phyloP scores from a whole-genome alignment of 1,139 yeast species.

The Geotrichum reessii region DNA sequence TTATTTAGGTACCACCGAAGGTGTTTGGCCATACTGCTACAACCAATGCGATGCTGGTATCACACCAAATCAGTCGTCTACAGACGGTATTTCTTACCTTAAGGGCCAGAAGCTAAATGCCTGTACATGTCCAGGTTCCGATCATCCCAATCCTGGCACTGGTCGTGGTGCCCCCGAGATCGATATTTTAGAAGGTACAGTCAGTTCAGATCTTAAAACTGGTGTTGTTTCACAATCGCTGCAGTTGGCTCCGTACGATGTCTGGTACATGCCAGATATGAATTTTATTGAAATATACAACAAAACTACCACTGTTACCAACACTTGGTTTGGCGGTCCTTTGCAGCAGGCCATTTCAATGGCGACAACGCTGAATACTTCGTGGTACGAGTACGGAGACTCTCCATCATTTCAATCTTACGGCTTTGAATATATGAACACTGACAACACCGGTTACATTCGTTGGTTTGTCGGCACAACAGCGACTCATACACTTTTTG shows the following conservation, averaged over 20 bases:
- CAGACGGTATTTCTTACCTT: constrained; percentile 72
- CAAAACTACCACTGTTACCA: constrained; percentile 57
- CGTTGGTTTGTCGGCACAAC: constrained; percentile 75
- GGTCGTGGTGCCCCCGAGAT: constrained; percentile 93
- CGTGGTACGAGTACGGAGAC: constrained; percentile 61
- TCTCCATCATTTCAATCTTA: constrained; percentile 56
- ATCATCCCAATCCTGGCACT: constrained; percentile 70
- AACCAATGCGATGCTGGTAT: constrained; percentile 80
- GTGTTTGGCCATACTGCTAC: constrained; percentile 88
- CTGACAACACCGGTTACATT: constrained; percentile 59
- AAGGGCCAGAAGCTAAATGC: constrained; percentile 68
- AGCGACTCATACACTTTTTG: constrained; percentile 57
- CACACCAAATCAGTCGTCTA: constrained; percentile 75
- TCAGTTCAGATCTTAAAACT: constrained; percentile 36
- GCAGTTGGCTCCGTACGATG: constrained; percentile 80
- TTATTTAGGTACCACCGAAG: constrained; percentile 69
- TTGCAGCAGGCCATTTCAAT: constrained; percentile 81
- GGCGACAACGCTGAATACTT: constrained; percentile 58
- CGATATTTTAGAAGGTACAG: constrained; percentile 75
- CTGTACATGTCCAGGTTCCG: constrained; percentile 71
- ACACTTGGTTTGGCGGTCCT: constrained; percentile 77
- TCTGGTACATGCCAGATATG: constrained; percentile 81
- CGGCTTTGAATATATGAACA: constrained; percentile 73
- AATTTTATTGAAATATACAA: constrained; percentile 62
- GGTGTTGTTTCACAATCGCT: constrained; percentile 78